phyloP scores from a whole-genome alignment of 108 stramenopile species.

The Cyclotella sp. region DNA sequence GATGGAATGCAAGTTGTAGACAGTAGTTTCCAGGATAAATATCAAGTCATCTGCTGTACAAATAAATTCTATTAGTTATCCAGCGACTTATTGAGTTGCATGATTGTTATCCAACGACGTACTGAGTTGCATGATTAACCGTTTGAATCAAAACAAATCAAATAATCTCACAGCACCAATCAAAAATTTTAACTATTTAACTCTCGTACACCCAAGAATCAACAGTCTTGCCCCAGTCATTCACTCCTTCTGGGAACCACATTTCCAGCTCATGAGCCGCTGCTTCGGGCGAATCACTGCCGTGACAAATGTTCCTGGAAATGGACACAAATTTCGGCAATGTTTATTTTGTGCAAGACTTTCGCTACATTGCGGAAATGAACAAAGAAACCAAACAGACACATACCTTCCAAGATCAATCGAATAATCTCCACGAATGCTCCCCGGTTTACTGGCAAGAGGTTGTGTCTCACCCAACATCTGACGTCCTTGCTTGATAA shows the following conservation, averaged over 20 bases:
- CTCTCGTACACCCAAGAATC: constrained; percentile 80
- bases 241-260: constrained; percentile 91
- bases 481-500: constrained; percentile 85
- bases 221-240: constrained; percentile 80
- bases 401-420: constrained; percentile 82
- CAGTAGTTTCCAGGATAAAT: too few relatives aligned
- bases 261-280: constrained; percentile 86
- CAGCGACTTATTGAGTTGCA: too few relatives aligned
- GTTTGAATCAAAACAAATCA: too few relatives aligned
- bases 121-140: too few relatives aligned
- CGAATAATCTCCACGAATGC: constrained; percentile 85
- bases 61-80: too few relatives aligned
- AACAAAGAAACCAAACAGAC: constrained; percentile 73
- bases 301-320: constrained; percentile 62
- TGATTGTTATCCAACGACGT: too few relatives aligned
- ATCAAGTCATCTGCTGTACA: too few relatives aligned
- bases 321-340: not conserved
- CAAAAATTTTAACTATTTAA: not conserved
- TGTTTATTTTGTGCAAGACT: not conserved
- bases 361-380: not conserved
- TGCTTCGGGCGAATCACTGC: constrained; percentile 76
- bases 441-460: constrained; percentile 83
- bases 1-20: constrained; percentile 51
- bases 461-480: constrained; percentile 92
- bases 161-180: not conserved